phyloP scores from a whole-genome alignment of 1,139 yeast genomes.

The Zygosaccharomyces pseudobailii region DNA sequence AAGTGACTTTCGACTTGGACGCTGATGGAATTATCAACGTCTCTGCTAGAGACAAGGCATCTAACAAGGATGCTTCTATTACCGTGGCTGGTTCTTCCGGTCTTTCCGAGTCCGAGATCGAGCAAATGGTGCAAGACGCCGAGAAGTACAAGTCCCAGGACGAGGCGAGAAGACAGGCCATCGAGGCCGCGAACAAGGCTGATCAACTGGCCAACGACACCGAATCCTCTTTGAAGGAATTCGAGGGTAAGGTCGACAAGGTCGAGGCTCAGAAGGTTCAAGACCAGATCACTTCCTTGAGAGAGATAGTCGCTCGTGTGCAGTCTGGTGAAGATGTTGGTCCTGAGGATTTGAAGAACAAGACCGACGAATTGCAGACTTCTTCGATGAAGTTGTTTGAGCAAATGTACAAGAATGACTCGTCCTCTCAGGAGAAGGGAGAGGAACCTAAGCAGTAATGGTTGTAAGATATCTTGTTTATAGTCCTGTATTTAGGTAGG shows the following conservation, averaged over 20 bases:
- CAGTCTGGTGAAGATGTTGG: slow-evolving; percentile 85
- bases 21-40: slow-evolving; percentile 99
- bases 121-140: slow-evolving; percentile 97
- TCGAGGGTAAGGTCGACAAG: slow-evolving; percentile 87
- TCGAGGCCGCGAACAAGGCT: slow-evolving; percentile 95
- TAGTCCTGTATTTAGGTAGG: slow-evolving; percentile 3
- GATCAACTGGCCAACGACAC: slow-evolving; percentile 96
- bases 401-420: slow-evolving; percentile 81
- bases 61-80: slow-evolving; percentile 97
- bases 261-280: slow-evolving; percentile 72
- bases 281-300: slow-evolving; percentile 69
- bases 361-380: slow-evolving; percentile 91
- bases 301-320: slow-evolving; percentile 89
- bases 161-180: slow-evolving; percentile 89
- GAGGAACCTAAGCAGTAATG: slow-evolving; percentile 30
- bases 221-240: slow-evolving; percentile 89
- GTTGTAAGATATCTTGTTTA: slow-evolving; percentile 5
- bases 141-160: slow-evolving; percentile 97
- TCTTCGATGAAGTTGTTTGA: slow-evolving; percentile 91
- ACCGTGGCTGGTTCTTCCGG: slow-evolving; percentile 99
- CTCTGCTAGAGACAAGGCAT: slow-evolving; percentile 96
- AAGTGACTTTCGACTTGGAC: slow-evolving; percentile 95
- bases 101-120: slow-evolving; percentile 91
- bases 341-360: slow-evolving; percentile 78
- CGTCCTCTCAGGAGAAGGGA: slow-evolving; percentile 27